These are phyloP conservation scores for Scedosporium boydii DNA, from an alignment of 2,329 filamentous ascomycete genomes.

Conservation along the genomic window DNA sequence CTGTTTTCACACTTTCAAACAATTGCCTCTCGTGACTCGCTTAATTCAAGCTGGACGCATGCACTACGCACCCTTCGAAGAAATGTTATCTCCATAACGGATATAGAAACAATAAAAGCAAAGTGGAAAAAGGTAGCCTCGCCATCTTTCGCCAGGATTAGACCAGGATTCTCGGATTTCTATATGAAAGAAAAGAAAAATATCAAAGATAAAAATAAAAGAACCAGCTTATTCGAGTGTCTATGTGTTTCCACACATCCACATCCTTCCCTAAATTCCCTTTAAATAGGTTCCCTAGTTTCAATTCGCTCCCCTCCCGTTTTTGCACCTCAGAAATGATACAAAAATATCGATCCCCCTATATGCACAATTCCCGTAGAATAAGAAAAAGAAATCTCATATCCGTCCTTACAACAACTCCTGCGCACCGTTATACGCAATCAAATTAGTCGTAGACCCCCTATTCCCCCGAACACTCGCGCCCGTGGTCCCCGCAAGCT, in stretches of 20 bases:
- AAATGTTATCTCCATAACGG: too few species aligned
- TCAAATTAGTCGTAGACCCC: constrained; percentile 37
- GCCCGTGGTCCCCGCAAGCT: constrained; percentile 37
- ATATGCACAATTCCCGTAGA: background rate
- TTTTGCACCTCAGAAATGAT: background rate
- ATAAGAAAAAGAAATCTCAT: background rate
- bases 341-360: background rate
- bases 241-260: too few species aligned
- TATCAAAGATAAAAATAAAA: constrained; percentile 3
- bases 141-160: background rate
- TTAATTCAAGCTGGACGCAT: too few species aligned
- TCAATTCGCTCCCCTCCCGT: background rate
- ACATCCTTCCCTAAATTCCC: too few species aligned
- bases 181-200: background rate
- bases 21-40: too few species aligned
- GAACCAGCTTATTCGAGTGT: background rate
- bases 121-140: background rate
- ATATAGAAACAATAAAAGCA: background rate
- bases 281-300: too few species aligned
- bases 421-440: constrained; percentile 45
- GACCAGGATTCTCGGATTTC: background rate
- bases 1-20: too few species aligned
- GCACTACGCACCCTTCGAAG: too few species aligned
- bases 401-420: background rate
- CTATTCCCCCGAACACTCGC: constrained; percentile 33